Conservation (phyloP, 495 filamentous ascomycete species). For the Aspergillus olivimuriae region DNA sequence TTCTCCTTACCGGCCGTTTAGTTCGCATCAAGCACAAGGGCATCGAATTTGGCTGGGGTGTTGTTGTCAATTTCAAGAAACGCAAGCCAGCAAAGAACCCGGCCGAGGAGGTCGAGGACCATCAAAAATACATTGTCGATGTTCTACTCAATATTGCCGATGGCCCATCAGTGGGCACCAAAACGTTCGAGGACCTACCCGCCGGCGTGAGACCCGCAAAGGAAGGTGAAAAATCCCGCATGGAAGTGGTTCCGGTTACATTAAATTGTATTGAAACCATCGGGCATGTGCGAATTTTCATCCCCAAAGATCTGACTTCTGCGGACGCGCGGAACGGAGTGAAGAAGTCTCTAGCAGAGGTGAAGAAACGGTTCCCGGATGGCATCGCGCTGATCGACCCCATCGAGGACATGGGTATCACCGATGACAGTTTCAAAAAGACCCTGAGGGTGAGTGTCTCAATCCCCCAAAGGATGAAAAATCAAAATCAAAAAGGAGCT, state of each 20-base stretch:
- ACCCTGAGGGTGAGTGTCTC: constrained; percentile 60
- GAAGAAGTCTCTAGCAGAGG: constrained; percentile 64
- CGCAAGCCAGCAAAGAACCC: constrained; percentile 54
- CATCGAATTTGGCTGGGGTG: constrained; percentile 89
- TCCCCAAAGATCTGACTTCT: constrained; percentile 65
- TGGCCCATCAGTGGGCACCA: constrained; percentile 50
- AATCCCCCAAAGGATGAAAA: not conserved
- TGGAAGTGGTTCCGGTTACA: constrained; percentile 81
- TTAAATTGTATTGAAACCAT: constrained; percentile 78
- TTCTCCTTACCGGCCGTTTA: constrained; percentile 72
- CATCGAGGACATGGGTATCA: constrained; percentile 90
- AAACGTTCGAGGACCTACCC: constrained; percentile 55
- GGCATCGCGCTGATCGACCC: constrained; percentile 84
- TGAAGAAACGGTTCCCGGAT: constrained; percentile 83
- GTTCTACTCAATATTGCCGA: constrained; percentile 68
- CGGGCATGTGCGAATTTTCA: constrained; percentile 67
- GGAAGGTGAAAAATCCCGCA: constrained; percentile 60
- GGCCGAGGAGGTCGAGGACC: constrained; percentile 58
- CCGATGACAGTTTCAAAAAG: constrained; percentile 86
- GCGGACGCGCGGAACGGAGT: constrained; percentile 56
- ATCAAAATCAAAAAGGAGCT: not conserved
- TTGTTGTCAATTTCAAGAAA: constrained; percentile 62
- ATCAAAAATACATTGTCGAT: constrained; percentile 74
- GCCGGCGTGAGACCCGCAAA: constrained; percentile 54
- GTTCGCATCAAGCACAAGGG: constrained; percentile 75